Conservation (phyloP, 257 asterid species). For the Solanum okadae region DNA sequence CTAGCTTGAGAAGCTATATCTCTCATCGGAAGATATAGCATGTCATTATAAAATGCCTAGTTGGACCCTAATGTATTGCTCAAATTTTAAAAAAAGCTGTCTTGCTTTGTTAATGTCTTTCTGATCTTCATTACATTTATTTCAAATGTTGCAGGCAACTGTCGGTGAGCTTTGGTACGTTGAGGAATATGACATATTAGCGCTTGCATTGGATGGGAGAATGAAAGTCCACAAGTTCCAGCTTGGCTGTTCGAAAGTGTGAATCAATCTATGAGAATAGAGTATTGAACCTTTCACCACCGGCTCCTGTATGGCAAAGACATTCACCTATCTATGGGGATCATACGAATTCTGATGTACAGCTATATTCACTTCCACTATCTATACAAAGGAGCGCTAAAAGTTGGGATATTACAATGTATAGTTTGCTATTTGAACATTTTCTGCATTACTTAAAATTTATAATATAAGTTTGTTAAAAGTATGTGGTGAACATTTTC, state of each 20-base stretch:
- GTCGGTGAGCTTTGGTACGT: constrained; percentile 89
- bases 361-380: neutral
- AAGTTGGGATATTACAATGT: neutral
- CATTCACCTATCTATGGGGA: neutral
- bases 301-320: neutral
- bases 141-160: constrained; percentile 40
- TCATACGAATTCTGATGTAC: neutral
- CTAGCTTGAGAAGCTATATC: neutral
- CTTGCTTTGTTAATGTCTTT: neutral
- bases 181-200: constrained; percentile 81
- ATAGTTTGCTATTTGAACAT: neutral
- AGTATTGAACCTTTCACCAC: neutral
- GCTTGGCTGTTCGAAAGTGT: constrained; percentile 38
- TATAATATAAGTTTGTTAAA: neutral
- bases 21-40: neutral
- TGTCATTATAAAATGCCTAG: neutral
- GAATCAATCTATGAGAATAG: no score
- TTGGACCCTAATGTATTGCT: neutral
- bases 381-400: neutral
- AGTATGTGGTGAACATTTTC: neutral
- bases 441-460: neutral
- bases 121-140: neutral
- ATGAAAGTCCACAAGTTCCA: constrained; percentile 53
- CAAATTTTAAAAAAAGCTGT: neutral
- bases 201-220: constrained; percentile 74